Base-by-base conservation (phyloP, 1,139 yeast species). In the Geotrichum citri-aurantii region DNA sequence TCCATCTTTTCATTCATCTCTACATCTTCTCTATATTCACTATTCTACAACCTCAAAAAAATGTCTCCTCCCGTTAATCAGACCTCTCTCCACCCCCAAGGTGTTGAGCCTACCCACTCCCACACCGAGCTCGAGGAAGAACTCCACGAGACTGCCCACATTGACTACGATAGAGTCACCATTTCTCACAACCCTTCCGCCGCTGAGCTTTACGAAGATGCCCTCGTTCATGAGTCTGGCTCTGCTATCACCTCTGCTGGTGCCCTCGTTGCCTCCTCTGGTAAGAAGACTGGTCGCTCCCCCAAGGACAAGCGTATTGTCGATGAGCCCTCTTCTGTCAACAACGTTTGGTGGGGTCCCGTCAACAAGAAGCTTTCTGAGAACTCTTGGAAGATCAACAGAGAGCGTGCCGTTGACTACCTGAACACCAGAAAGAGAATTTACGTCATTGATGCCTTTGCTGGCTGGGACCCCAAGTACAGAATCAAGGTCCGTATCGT, bases 401-500 rank as follows among this genome's bases (percentile, higher is more conserved):
- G 96, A 75, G 95, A 95, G 68, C 88, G 99, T 78, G 98, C 99
- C 60, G 83, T 92, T 69, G 99, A 93, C 76, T 93, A 91, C 80
- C 83, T 93, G 74, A 88, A 96, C 81, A 93, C 98, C 63, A 87
- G 97, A 78, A 93, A 88, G 72, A 88, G 91, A 75, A 85, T 93
- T 71, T 93, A 88, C 75, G 95, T 93, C 64, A 92, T 93, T 66
- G 99, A 93, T 73, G 98, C 98, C 47, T 93, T 75, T 73, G 99
- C 98, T 59, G 99, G 99, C 66, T 93, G 98, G 98, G 99, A 93
- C 75, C 97, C 98, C 73, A 86, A 90, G 74, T 93, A 93, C 85
- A 85, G 98, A 79, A 85, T 93, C 76, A 92, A 92, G 80, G 96
- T 93, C 63, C 86, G 99, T 78, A 87, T 93, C 66, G 95, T 93